Percentiles rank a stretch among this genome's conserved stretches.
Conservation (phyloP, 176 grass and related monocot genomes). For the Chloris gayana region DNA sequence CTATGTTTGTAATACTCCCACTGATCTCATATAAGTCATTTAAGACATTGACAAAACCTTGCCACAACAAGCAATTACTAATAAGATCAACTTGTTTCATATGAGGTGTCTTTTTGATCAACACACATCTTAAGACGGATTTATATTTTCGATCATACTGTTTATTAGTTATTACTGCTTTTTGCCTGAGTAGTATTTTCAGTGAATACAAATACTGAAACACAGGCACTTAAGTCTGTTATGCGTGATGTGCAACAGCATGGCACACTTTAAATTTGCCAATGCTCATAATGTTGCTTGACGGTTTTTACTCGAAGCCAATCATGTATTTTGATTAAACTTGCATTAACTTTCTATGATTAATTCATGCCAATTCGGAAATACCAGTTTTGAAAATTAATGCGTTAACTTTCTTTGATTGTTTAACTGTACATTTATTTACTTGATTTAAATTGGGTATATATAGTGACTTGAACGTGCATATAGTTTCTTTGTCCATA, state of each 20-base stretch:
- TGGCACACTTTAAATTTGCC: background rate
- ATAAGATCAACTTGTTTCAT: background rate
- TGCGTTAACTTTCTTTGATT: background rate
- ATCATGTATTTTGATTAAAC: background rate
- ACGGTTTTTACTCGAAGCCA: background rate
- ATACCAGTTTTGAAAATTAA: too few species aligned
- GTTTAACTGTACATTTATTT: background rate
- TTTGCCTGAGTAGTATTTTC: constrained; percentile 11
- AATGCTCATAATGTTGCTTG: background rate
- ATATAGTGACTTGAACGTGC: background rate
- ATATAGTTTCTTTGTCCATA: background rate
- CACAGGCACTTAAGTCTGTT: background rate
- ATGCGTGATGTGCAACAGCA: background rate
- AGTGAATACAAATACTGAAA: background rate
- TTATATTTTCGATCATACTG: background rate
- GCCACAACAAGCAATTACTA: background rate
- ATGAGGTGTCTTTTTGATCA: background rate
- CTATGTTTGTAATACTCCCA: background rate
- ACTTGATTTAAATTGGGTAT: background rate
- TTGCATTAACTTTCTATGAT: too few species aligned
- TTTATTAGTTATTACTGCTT: background rate
- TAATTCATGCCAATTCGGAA: too few species aligned
- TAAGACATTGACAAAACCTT: background rate
- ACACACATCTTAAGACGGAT: background rate
- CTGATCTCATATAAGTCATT: background rate